A percentile compares a stretch with the other conserved stretches of the same genome.
Evolutionary conservation across 495 filamentous ascomycete species (phyloP).

Genomic region (Beverwykella pulmonaria): DNA sequence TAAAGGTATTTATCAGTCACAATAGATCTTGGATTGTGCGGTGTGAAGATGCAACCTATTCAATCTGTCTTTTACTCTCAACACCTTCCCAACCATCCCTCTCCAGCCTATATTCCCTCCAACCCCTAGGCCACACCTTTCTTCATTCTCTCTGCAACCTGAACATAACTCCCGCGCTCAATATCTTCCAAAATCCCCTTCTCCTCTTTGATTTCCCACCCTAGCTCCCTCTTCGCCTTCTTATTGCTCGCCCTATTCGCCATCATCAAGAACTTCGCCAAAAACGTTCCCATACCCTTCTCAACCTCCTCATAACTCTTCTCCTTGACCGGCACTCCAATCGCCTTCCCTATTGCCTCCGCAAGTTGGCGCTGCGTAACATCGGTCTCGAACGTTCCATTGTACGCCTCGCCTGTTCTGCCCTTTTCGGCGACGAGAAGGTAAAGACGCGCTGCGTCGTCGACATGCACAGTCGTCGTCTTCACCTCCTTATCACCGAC

Average conservation of each 20-base stretch:
- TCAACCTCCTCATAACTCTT: conserved; percentile 38
- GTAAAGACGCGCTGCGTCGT: conserved; percentile 50
- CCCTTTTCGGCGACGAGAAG: conserved; percentile 45
- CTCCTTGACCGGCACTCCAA: conserved; percentile 38
- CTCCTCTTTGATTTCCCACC: conserved; percentile 43
- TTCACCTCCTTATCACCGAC: conserved; percentile 32
- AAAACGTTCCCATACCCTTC: conserved; percentile 36
- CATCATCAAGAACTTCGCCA: conserved; percentile 39
- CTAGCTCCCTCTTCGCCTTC: conserved; percentile 46
- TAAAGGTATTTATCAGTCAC: too few species aligned
- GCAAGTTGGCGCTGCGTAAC: conserved; percentile 42
- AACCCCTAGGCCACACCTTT: too few species aligned
- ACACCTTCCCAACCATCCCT: too few species aligned
- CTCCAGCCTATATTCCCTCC: too few species aligned
- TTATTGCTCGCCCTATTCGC: conserved; percentile 41
- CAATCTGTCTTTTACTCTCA: too few species aligned
- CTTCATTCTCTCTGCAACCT: conserved; percentile 12
- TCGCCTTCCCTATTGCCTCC: conserved; percentile 40
- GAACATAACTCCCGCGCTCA: conserved; percentile 3
- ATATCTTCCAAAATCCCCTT: conserved; percentile 23
- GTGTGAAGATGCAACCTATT: too few species aligned
- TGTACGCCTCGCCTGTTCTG: conserved; percentile 42
- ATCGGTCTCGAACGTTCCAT: conserved; percentile 37
- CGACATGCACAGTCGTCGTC: conserved; percentile 47
- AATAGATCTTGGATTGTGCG: too few species aligned